These are phyloP conservation scores for Microbotryum lychnidis-dioicae DNA, from an alignment of 1,284 basidiomycete genomes.

Conservation along the genomic window DNA sequence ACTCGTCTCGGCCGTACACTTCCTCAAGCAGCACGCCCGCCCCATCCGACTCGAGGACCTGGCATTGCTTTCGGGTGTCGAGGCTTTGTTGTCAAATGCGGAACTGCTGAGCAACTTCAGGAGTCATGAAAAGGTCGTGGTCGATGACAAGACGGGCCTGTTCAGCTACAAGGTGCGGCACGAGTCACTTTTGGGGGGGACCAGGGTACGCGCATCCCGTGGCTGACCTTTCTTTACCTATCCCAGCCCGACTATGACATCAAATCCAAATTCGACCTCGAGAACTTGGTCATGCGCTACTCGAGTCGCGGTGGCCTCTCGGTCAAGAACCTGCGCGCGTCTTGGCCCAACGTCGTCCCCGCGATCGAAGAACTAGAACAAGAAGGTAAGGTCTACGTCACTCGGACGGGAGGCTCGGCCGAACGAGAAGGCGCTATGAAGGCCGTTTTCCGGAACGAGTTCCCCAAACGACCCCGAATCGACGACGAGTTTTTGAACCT, in stretches of 20 bases:
- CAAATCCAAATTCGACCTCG: constrained; percentile 66
- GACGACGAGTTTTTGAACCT: constrained; percentile 64
- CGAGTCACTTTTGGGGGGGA: neutral
- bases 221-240: no score
- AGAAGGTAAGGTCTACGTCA: constrained; percentile 77
- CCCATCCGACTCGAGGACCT: constrained; percentile 35
- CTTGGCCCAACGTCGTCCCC: constrained; percentile 73
- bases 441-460: constrained; percentile 87
- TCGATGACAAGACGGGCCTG: constrained; percentile 71
- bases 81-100: constrained; percentile 56
- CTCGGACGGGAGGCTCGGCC: constrained; percentile 52
- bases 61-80: constrained; percentile 29
- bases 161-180: constrained; percentile 66
- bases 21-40: constrained; percentile 51
- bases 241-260: constrained; percentile 75
- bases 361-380: constrained; percentile 77
- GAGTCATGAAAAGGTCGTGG: constrained; percentile 65
- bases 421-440: constrained; percentile 60
- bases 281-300: constrained; percentile 71
- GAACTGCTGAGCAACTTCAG: constrained; percentile 66
- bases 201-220: neutral
- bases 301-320: constrained; percentile 71
- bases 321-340: constrained; percentile 75
- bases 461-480: constrained; percentile 45
- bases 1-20: constrained; percentile 70